Conservation (phyloP, 176 grass and related monocot genomes). For the Carex myosuroides region DNA sequence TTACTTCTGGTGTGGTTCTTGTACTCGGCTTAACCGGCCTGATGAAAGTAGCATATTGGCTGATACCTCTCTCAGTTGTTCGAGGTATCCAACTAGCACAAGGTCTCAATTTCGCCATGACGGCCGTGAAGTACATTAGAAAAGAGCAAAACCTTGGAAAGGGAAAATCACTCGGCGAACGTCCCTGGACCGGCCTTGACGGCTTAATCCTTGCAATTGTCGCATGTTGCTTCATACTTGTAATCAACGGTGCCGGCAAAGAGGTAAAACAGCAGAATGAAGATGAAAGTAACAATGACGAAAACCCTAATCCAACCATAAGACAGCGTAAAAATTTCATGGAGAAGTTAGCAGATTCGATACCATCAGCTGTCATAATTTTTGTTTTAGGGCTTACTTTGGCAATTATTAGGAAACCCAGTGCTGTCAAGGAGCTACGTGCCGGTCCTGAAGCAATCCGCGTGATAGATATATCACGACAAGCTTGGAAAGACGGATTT, state of each 20-base stretch:
- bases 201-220: conserved; percentile 57
- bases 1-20: conserved; percentile 51
- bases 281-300: neutral
- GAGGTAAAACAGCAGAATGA: neutral
- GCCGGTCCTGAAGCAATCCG: conserved; percentile 45
- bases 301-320: neutral
- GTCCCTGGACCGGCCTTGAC: conserved; percentile 65
- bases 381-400: conserved; percentile 63
- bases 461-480: conserved; percentile 44
- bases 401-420: conserved; percentile 51
- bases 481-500: conserved; percentile 73
- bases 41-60: conserved; percentile 55
- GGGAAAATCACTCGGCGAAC: conserved; percentile 32
- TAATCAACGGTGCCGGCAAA: conserved; percentile 64
- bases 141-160: conserved; percentile 63
- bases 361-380: conserved; percentile 67
- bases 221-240: conserved; percentile 48
- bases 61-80: conserved; percentile 80
- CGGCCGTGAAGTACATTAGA: conserved; percentile 74
- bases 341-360: conserved; percentile 10
- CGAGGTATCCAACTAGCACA: conserved; percentile 89
- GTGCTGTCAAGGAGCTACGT: conserved; percentile 46
- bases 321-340: neutral
- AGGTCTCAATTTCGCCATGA: conserved; percentile 81
- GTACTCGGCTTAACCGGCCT: conserved; percentile 66